These are phyloP conservation scores for Cryptococcus amylolentus DNA, from an alignment of 1,284 basidiomycete genomes.

Conservation along the genomic window DNA sequence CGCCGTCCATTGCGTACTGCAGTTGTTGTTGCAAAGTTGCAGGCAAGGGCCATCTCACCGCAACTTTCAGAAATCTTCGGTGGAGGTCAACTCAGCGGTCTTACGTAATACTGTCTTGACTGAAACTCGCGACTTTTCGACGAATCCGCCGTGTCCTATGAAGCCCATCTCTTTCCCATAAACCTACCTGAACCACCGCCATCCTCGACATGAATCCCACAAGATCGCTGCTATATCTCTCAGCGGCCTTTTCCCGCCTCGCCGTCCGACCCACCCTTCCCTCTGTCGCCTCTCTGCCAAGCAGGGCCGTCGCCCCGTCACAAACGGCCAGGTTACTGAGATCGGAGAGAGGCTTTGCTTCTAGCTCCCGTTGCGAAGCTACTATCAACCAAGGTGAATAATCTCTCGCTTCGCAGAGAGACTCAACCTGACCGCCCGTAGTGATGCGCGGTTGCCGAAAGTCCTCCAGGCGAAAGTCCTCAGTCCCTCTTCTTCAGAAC, in stretches of 20 bases:
- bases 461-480: conserved; percentile 55
- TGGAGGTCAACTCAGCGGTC: neutral
- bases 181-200: neutral
- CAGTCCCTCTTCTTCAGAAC: conserved; percentile 70
- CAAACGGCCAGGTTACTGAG: conserved; percentile 43
- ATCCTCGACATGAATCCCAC: conserved; percentile 12
- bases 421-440: conserved; percentile 5
- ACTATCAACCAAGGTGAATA: conserved; percentile 70
- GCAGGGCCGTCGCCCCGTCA: conserved; percentile 23
- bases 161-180: neutral
- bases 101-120: neutral
- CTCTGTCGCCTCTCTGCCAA: neutral
- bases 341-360: conserved; percentile 56
- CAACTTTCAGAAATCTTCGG: conserved; percentile 1
- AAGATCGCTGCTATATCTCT: conserved; percentile 21
- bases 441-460: conserved; percentile 52
- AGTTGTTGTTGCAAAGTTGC: too few relatives aligned
- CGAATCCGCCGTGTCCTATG: neutral
- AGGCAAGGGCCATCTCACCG: neutral
- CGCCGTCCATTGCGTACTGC: conserved; percentile 27
- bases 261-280: conserved; percentile 14
- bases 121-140: neutral
- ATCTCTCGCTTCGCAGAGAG: neutral
- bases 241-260: conserved; percentile 29
- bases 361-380: conserved; percentile 57